These are phyloP conservation scores for Saussurea involucrata DNA, from an alignment of 129 eudicot genomes.

Conservation along the genomic window DNA sequence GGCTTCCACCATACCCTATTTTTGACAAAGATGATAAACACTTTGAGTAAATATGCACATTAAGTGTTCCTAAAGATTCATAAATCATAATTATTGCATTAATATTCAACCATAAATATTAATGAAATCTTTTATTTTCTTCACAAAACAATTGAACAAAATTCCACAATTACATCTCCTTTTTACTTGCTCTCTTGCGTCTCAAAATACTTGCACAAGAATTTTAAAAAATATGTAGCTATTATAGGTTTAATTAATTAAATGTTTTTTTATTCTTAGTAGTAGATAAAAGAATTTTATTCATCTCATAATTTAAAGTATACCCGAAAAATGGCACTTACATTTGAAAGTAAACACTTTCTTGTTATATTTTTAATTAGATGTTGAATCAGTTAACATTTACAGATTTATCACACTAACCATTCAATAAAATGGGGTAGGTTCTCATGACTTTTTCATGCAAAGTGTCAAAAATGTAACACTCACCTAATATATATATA, in stretches of 20 bases:
- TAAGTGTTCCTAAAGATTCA: constrained; percentile 36
- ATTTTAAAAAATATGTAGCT: too few species aligned
- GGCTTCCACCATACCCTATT: constrained; percentile 32
- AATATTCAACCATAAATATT: constrained; percentile 19
- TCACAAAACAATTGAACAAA: background rate
- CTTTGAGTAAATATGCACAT: constrained; percentile 37
- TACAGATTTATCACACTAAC: background rate
- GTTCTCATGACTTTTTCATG: too few species aligned
- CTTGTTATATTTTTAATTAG: too few species aligned
- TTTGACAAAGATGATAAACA: constrained; percentile 26
- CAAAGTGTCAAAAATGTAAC: too few species aligned
- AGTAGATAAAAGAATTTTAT: too few species aligned
- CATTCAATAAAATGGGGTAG: background rate
- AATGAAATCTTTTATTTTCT: constrained; percentile 11
- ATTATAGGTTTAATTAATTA: too few species aligned
- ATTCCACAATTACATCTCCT: background rate
- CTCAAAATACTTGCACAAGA: background rate
- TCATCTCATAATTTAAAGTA: too few species aligned
- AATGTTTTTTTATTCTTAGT: too few species aligned
- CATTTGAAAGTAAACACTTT: too few species aligned
- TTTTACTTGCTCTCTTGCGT: background rate
- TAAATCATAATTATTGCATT: constrained; percentile 28
- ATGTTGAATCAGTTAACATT: background rate
- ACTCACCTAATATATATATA: too few species aligned
- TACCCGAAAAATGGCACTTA: too few species aligned